Evolutionary conservation across 2,329 filamentous ascomycete species (phyloP).

Genomic region (Trichophyton equinum): DNA sequence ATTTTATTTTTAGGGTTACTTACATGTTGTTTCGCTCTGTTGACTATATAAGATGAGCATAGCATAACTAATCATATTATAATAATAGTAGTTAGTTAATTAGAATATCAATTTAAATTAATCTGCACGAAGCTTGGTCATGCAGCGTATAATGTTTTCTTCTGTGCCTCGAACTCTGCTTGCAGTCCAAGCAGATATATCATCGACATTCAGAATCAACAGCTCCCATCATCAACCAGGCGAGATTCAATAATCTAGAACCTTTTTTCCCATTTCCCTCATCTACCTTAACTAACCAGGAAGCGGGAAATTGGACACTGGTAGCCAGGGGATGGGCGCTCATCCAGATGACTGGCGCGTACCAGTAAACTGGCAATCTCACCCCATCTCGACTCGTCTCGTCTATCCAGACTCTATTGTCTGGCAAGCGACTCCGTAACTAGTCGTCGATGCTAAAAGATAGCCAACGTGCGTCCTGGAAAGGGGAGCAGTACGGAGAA

Average conservation of each 20-base stretch:
- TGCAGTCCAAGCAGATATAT: no score
- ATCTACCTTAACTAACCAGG: no score
- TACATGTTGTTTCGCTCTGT: no score
- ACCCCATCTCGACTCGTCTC: neutral
- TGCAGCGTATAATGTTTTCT: neutral
- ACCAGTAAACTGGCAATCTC: neutral
- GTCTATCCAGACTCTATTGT: neutral
- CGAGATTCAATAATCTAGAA: neutral
- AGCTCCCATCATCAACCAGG: neutral
- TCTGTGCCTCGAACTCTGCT: neutral
- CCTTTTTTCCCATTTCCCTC: neutral
- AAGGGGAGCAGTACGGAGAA: neutral
- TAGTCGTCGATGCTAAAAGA: neutral
- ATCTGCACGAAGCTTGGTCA: neutral
- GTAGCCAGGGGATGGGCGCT: no score
- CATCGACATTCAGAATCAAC: neutral
- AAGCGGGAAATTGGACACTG: no score
- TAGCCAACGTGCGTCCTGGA: neutral
- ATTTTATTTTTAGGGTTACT: neutral
- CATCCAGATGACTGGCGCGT: no score
- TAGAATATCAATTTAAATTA: neutral
- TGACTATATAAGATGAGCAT: neutral
- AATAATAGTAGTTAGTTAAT: neutral
- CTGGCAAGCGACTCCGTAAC: neutral
- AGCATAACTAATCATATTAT: neutral